Conservation (phyloP, 2,329 filamentous ascomycete species). For the Penicillium sp. region DNA sequence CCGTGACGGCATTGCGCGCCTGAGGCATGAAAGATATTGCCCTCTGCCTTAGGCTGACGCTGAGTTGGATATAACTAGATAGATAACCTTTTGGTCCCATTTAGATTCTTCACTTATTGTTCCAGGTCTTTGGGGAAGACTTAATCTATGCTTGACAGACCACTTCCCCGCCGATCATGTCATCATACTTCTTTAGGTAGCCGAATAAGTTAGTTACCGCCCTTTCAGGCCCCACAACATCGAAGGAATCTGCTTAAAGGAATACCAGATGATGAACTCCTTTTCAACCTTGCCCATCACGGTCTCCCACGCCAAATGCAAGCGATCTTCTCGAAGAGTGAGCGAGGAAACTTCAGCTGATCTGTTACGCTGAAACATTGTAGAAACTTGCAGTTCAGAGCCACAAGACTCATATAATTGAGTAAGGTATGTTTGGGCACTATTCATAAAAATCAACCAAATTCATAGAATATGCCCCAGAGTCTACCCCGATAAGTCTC, state of each 20-base stretch:
- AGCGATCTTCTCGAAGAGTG: background rate
- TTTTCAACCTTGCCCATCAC: slow-evolving; percentile 1
- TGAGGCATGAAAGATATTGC: slow-evolving; percentile 3
- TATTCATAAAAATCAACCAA: background rate
- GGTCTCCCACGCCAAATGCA: background rate
- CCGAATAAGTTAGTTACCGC: background rate
- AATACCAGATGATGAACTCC: background rate
- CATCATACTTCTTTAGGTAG: slow-evolving; percentile 1
- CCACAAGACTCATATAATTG: background rate
- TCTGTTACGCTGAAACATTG: background rate
- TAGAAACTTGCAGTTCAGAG: background rate
- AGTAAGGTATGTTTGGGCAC: background rate
- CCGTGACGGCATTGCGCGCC: slow-evolving; percentile 16
- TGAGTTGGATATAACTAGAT: background rate
- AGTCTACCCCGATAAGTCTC: background rate
- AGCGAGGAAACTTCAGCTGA: background rate
- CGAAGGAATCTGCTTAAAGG: background rate
- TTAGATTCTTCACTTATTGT: background rate
- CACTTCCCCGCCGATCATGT: slow-evolving; percentile 5
- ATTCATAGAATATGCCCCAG: background rate
- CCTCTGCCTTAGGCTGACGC: background rate
- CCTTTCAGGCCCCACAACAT: background rate
- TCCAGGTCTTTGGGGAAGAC: background rate
- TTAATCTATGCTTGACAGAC: background rate
- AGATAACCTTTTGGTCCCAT: background rate